Conservation (phyloP, 768 basidiomycete genomes). For the Agaricus blazei region DNA sequence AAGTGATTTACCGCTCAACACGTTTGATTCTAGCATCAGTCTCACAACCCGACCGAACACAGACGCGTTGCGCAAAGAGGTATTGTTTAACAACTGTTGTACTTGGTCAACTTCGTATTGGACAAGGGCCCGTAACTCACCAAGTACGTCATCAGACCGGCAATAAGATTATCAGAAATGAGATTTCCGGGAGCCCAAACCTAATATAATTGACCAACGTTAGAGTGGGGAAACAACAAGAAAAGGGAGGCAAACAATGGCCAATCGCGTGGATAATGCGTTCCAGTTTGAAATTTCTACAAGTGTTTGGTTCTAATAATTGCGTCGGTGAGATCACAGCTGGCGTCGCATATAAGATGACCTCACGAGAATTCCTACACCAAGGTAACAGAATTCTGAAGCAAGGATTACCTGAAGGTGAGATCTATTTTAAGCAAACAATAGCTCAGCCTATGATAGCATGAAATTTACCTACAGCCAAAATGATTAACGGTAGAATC, state of each 20-base stretch:
- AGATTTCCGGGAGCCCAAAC: neutral
- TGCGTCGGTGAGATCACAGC: neutral
- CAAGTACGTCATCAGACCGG: neutral
- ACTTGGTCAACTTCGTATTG: neutral
- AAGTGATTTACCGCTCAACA: neutral
- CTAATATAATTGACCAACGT: neutral
- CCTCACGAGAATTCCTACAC: neutral
- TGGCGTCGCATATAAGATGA: neutral
- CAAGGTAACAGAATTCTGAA: neutral
- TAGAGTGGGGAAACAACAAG: neutral
- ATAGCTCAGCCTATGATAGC: neutral
- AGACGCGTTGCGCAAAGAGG: neutral
- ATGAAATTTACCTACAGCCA: neutral
- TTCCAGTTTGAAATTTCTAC: neutral
- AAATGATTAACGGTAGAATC: neutral
- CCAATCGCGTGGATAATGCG: neutral
- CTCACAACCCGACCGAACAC: conserved; percentile 1
- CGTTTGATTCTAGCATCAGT: conserved; percentile 5
- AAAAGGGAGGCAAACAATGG: neutral
- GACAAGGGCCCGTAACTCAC: neutral
- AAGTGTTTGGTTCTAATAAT: neutral
- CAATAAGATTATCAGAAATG: neutral
- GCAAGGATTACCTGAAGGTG: neutral
- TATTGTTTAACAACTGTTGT: neutral
- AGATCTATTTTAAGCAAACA: neutral